Evolutionary conservation across 129 eudicot species (phyloP).

Genomic region (Scalesia atractyloides): DNA sequence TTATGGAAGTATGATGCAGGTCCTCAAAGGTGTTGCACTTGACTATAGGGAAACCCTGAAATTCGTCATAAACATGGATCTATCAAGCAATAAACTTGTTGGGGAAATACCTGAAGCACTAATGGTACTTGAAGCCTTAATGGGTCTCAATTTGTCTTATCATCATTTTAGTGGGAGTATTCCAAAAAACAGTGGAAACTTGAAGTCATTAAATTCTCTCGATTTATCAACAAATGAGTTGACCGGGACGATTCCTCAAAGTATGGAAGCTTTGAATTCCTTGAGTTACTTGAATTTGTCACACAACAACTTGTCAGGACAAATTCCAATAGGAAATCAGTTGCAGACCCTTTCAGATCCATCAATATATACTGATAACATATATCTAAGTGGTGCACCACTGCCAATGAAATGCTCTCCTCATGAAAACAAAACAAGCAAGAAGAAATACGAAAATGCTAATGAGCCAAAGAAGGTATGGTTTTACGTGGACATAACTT

Average conservation of each 20-base stretch:
- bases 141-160: slow-evolving; percentile 30
- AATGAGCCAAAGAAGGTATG: slow-evolving; percentile 9
- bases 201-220: slow-evolving; percentile 26
- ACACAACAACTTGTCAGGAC: slow-evolving; percentile 32
- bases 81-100: slow-evolving; percentile 15
- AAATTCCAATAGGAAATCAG: slow-evolving; percentile 32
- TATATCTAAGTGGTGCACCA: slow-evolving; percentile 37
- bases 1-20: not conserved
- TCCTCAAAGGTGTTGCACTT: slow-evolving; percentile 28
- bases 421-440: slow-evolving; percentile 3
- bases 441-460: not conserved
- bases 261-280: slow-evolving; percentile 20
- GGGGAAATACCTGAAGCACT: slow-evolving; percentile 28
- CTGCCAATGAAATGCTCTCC: slow-evolving; percentile 17
- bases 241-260: slow-evolving; percentile 22
- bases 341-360: slow-evolving; percentile 35
- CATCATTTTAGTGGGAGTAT: slow-evolving; percentile 27
- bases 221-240: slow-evolving; percentile 26
- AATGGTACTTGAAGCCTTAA: not conserved
- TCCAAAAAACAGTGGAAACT: slow-evolving; percentile 23
- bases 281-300: slow-evolving; percentile 32
- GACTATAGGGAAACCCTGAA: not conserved
- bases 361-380: slow-evolving; percentile 26
- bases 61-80: slow-evolving; percentile 3
- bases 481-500: slow-evolving; percentile 18